Percentiles rank a stretch among this genome's conserved stretches.
Evolutionary conservation across 257 asterid species (phyloP).

Genomic region (Solanum okadae): DNA sequence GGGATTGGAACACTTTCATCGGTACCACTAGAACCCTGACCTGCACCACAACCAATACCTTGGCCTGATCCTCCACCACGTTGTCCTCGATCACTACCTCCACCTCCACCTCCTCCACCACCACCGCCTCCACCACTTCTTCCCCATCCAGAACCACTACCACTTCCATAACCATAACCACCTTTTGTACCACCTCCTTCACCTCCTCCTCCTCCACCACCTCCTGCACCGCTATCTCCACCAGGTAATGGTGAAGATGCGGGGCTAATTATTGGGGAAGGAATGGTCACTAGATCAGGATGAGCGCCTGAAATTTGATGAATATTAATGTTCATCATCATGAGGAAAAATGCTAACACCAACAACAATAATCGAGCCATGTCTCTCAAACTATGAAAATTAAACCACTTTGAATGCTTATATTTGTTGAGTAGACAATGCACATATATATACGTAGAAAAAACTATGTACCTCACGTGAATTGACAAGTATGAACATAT

Average conservation of each 20-base stretch:
- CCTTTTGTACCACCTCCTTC: background rate
- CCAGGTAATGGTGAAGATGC: background rate
- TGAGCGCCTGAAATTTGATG: background rate
- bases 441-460: background rate
- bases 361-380: background rate
- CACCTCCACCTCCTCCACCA: background rate
- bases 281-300: background rate
- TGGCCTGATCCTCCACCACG: background rate
- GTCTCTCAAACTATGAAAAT: background rate
- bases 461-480: background rate
- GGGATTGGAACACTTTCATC: background rate
- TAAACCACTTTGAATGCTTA: background rate
- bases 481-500: background rate
- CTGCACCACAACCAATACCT: background rate
- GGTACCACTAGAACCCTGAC: background rate
- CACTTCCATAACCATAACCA: background rate
- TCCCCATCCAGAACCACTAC: background rate
- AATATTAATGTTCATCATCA: background rate
- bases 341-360: background rate
- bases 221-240: background rate
- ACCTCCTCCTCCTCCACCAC: background rate
- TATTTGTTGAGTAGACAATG: background rate
- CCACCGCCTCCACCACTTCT: conserved; percentile 4
- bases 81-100: background rate
- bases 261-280: background rate